These are phyloP conservation scores for Leccinum rimulosum DNA, from an alignment of 768 basidiomycete species.

Conservation along the genomic window DNA sequence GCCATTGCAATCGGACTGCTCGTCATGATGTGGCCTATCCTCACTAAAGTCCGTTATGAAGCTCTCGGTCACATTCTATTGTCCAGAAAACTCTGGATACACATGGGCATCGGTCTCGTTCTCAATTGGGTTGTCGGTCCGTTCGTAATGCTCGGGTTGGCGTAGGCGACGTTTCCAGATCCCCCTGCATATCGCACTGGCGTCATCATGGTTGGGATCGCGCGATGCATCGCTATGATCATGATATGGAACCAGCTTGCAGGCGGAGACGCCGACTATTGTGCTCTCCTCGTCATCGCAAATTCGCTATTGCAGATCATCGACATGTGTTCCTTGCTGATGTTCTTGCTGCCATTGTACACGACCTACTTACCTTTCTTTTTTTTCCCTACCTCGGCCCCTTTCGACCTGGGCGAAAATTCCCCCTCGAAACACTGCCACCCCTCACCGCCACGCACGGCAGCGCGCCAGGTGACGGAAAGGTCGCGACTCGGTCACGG, in stretches of 20 bases:
- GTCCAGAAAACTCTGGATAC: constrained; percentile 58
- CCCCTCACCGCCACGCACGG: too few relatives aligned
- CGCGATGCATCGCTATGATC: constrained; percentile 54
- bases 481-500: too few relatives aligned
- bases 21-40: constrained; percentile 86
- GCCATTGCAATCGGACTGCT: constrained; percentile 81
- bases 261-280: constrained; percentile 64
- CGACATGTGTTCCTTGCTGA: too few relatives aligned
- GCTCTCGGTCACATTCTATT: constrained; percentile 55
- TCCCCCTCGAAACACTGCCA: too few relatives aligned
- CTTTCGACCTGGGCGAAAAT: too few relatives aligned
- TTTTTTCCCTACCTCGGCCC: too few relatives aligned
- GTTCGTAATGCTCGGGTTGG: constrained; percentile 81
- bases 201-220: constrained; percentile 72
- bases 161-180: constrained; percentile 85
- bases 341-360: too few relatives aligned
- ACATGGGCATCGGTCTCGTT: constrained; percentile 62
- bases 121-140: constrained; percentile 84
- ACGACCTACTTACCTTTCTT: too few relatives aligned
- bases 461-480: too few relatives aligned
- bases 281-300: constrained; percentile 76
- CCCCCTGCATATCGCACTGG: constrained; percentile 71
- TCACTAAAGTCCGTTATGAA: constrained; percentile 78
- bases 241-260: constrained; percentile 83
- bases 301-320: constrained; percentile 79